Evolutionary conservation across 192 early-diverging fungal species (phyloP).

Genomic region (Linnemannia zychae): DNA sequence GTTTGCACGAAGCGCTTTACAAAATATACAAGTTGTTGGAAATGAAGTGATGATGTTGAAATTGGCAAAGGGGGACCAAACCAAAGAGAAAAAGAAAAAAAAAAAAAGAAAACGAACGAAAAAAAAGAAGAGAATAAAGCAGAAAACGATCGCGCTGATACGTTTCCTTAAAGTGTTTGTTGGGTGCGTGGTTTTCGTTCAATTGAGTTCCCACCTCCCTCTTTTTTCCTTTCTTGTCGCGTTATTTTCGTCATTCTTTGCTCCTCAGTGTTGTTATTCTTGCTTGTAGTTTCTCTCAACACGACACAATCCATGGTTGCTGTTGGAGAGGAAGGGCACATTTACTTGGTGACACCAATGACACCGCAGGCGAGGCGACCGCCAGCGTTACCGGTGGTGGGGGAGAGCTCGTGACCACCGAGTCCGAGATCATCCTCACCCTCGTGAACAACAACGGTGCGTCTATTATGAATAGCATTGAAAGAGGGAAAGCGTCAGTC

Average conservation of each 20-base stretch:
- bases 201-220: neutral
- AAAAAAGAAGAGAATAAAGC: conserved; percentile 4
- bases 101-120: neutral
- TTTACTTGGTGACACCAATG: conserved; percentile 80
- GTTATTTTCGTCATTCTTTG: neutral
- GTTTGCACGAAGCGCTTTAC: conserved; percentile 12
- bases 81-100: neutral
- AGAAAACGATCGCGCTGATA: conserved; percentile 47
- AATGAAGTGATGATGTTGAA: neutral
- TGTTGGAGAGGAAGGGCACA: neutral
- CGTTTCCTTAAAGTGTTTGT: neutral
- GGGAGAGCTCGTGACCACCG: conserved; percentile 78
- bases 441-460: conserved; percentile 89
- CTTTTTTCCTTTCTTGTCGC: neutral
- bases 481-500: too few species aligned
- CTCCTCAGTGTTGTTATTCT: neutral
- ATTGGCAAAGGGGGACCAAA: neutral
- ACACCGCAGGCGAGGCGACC: conserved; percentile 91
- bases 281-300: neutral
- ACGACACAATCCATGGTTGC: conserved; percentile 1
- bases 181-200: neutral
- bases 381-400: conserved; percentile 90
- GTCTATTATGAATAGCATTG: conserved; percentile 52
- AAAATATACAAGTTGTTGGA: conserved; percentile 19
- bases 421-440: conserved; percentile 88